These are phyloP conservation scores for Boechera divaricarpa DNA, from an alignment of 345 rosid species.

Conservation along the genomic window DNA sequence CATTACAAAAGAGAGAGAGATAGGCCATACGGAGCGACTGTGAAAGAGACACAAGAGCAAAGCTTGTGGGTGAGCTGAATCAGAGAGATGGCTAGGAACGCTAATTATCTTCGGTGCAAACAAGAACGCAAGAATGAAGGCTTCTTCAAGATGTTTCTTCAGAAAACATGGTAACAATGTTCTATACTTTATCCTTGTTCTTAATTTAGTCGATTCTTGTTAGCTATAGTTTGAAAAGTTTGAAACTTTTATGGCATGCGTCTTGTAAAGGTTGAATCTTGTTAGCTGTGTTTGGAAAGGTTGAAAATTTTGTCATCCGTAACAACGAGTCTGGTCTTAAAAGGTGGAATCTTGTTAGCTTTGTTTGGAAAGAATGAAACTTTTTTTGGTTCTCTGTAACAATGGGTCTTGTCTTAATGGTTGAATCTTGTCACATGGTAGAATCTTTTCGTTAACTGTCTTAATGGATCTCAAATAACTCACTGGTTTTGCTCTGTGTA, in stretches of 20 bases:
- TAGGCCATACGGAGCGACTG: too few relatives aligned
- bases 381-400: not conserved
- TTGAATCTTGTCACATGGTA: not conserved
- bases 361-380: not conserved
- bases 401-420: not conserved
- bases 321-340: not conserved
- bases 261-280: not conserved
- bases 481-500: not conserved
- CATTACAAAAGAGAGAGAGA: too few relatives aligned
- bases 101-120: too few relatives aligned
- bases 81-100: too few relatives aligned
- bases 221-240: not conserved
- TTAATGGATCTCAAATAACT: not conserved
- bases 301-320: not conserved
- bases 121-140: too few relatives aligned
- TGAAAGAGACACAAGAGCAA: too few relatives aligned
- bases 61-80: too few relatives aligned
- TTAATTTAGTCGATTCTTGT: not conserved
- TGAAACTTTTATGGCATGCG: not conserved
- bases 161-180: slow-evolving; percentile 3
- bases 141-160: not conserved
- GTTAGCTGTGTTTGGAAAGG: not conserved
- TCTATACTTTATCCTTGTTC: not conserved
- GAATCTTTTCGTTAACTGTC: not conserved
- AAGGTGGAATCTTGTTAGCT: not conserved